These are phyloP conservation scores for Cicer chorassanicum DNA, from an alignment of 306 rosid genomes.

Conservation along the genomic window DNA sequence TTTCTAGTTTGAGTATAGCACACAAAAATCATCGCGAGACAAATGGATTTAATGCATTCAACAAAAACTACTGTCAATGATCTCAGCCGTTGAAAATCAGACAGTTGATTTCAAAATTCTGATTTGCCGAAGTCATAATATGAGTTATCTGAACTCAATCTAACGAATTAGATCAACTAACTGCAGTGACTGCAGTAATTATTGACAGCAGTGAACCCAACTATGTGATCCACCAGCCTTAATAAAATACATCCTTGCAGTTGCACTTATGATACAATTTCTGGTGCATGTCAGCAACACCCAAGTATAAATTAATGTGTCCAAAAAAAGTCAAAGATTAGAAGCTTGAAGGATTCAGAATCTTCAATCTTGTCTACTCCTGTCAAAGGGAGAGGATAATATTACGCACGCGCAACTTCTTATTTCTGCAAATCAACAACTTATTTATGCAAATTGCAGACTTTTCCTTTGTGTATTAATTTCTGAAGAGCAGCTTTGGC, in stretches of 20 bases:
- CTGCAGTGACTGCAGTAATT: background rate
- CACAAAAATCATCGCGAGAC: background rate
- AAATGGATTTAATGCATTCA: constrained; percentile 10
- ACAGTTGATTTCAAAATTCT: background rate
- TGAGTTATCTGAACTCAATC: background rate
- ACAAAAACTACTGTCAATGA: background rate
- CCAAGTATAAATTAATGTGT: constrained; percentile 31
- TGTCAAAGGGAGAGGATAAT: constrained; percentile 8
- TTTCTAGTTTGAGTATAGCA: constrained; percentile 41
- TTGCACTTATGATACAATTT: constrained; percentile 48
- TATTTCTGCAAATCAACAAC: constrained; percentile 59
- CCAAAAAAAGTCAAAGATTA: constrained; percentile 39
- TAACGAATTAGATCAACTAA: background rate
- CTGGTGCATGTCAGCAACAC: constrained; percentile 25
- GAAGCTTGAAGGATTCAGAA: constrained; percentile 25
- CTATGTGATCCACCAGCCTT: background rate
- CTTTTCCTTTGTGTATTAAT: constrained; percentile 72
- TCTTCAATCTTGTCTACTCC: constrained; percentile 16
- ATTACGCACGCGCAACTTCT: constrained; percentile 17
- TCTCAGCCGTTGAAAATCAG: background rate
- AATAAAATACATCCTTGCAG: constrained; percentile 28
- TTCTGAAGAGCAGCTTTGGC: constrained; percentile 94
- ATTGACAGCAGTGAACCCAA: background rate
- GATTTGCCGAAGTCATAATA: background rate
- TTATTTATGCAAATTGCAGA: constrained; percentile 67